Base-by-base conservation (phyloP, 768 basidiomycete genomes). In the Leccinum broughii region DNA sequence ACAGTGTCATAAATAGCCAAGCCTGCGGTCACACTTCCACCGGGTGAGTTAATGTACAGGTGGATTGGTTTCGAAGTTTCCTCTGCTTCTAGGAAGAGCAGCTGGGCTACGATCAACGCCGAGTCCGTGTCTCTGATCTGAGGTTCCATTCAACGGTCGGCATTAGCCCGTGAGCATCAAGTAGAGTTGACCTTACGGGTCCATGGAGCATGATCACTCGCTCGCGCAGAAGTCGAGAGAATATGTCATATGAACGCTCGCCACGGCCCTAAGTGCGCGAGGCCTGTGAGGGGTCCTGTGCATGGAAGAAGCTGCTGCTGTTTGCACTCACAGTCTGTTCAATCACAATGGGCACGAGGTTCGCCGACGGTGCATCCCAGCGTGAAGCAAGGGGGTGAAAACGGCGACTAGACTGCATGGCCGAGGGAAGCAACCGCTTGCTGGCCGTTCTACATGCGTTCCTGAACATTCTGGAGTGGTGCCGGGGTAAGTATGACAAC, bases 1-100 rank as follows among this genome's bases (percentile, higher is more conserved):
- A 96, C 94, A 69, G 96, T 98, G 70, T 98, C 96, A 77, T 98
- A 98, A 53, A 98, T 96, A 17, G 95, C 96, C 60, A 98, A 78
- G 9, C 96, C 96, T 52, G 95, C 93, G 0, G 95, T 96, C 41
- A 98, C 96, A 68, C 90, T 92, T 32, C 96, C 96, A 2, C 96
- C 96, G 0, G 96, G 96, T 7, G 92, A 95, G 76, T 98, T 98
- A 66, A 98, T 96, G 75, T 98, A 98, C 11, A 98, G 77, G 68
- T 96, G 95, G 57, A 98, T 97, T 3, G 96, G 96, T 72, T 93
- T 93, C 9, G 88, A 86, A 0, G 94, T 86, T 64, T 98, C 95
- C 74, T 96, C 95, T 1, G 96, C 95, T 79, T 98, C 96, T 60
- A 98, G 81, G 75, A 96, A 98, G 46, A 98, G 85, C 8, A 98